These are phyloP conservation scores for Cladophialophora chaetospira DNA, from an alignment of 2,329 filamentous ascomycete genomes.

Conservation along the genomic window DNA sequence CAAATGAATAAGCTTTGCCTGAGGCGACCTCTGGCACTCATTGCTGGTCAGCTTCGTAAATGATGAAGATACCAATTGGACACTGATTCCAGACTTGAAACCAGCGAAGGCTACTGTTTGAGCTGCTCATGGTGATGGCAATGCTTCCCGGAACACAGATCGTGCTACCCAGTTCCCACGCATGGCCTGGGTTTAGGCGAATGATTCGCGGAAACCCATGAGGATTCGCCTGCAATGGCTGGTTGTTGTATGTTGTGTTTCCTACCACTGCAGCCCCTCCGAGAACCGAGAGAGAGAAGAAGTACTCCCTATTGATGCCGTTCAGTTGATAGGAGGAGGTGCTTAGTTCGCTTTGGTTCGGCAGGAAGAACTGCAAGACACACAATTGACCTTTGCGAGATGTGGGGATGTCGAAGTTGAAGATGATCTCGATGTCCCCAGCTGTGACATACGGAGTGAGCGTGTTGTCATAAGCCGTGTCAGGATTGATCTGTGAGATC, in stretches of 20 bases:
- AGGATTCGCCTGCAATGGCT: constrained; percentile 45
- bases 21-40: not conserved
- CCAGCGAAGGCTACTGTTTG: constrained; percentile 55
- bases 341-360: constrained; percentile 56
- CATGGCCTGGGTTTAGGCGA: constrained; percentile 55
- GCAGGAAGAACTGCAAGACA: constrained; percentile 66
- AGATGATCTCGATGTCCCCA: constrained; percentile 56
- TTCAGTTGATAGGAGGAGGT: constrained; percentile 60
- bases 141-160: constrained; percentile 43
- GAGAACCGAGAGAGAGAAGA: constrained; percentile 51
- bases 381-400: constrained; percentile 60
- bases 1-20: not conserved
- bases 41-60: constrained; percentile 11
- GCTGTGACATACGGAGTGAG: constrained; percentile 49
- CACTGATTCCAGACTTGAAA: constrained; percentile 64
- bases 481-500: constrained; percentile 57
- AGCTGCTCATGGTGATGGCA: constrained; percentile 54
- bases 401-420: constrained; percentile 68
- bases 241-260: constrained; percentile 57
- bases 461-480: constrained; percentile 54
- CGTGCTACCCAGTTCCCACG: constrained; percentile 51
- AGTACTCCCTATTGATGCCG: constrained; percentile 53
- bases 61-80: constrained; percentile 30
- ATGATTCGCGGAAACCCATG: constrained; percentile 43
- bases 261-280: constrained; percentile 43